phyloP scores from a whole-genome alignment of 768 basidiomycete genomes.

The Cyclocybe aegerita region DNA sequence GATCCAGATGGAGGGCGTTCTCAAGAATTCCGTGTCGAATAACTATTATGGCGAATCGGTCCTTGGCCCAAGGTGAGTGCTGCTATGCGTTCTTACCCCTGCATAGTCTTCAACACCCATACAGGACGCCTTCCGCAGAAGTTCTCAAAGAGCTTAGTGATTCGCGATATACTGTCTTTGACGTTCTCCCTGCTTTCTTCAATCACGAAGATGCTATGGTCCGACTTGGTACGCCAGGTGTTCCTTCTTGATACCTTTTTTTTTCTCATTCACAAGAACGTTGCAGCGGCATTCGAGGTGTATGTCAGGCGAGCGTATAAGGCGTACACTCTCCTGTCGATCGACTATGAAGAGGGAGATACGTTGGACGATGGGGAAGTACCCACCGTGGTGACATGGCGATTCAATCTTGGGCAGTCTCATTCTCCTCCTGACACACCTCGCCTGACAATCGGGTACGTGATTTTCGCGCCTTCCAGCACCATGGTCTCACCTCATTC shows the following conservation, averaged over 20 bases:
- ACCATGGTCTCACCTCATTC: background rate
- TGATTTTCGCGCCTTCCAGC: background rate
- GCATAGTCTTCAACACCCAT: slow-evolving; percentile 11
- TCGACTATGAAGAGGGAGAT: slow-evolving; percentile 96
- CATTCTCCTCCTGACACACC: slow-evolving; percentile 88
- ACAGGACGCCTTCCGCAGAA: slow-evolving; percentile 80
- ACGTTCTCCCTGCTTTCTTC: slow-evolving; percentile 97
- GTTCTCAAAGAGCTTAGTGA: slow-evolving; percentile 92
- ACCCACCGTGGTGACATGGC: slow-evolving; percentile 84
- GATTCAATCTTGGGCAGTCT: slow-evolving; percentile 90
- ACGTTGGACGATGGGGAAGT: slow-evolving; percentile 79
- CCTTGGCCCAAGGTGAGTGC: slow-evolving; percentile 51
- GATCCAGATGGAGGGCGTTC: slow-evolving; percentile 90
- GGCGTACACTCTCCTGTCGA: slow-evolving; percentile 85
- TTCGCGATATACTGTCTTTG: slow-evolving; percentile 95
- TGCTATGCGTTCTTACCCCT: background rate
- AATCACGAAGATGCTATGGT: slow-evolving; percentile 82
- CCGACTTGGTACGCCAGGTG: slow-evolving; percentile 59
- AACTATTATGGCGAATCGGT: slow-evolving; percentile 89
- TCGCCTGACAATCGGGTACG: slow-evolving; percentile 52
- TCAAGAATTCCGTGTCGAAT: slow-evolving; percentile 84
- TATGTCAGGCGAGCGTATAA: slow-evolving; percentile 95
- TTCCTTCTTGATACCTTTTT: background rate
- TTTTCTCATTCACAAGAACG: slow-evolving; percentile 2
- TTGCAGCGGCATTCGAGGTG: slow-evolving; percentile 87